These are phyloP conservation scores for Penicillium olsonii DNA, from an alignment of 2,329 filamentous ascomycete species.

Conservation along the genomic window DNA sequence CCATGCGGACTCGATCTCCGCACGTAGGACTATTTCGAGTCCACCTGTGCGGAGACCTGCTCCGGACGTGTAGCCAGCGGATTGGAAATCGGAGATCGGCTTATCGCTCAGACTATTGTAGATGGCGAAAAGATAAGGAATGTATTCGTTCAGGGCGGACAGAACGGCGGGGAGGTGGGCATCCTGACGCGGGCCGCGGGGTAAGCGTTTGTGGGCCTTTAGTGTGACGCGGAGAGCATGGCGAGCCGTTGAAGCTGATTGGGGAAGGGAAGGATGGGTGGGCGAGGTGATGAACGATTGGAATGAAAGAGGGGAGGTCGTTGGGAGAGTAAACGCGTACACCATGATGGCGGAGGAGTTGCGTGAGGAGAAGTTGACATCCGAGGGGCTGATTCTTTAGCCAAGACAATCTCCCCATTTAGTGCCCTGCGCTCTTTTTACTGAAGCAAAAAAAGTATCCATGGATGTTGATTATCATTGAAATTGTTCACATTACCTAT, in stretches of 20 bases:
- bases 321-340: conserved; percentile 83
- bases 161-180: conserved; percentile 71
- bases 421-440: neutral
- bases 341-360: conserved; percentile 64
- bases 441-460: too few relatives aligned
- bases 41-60: conserved; percentile 47
- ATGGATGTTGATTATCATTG: too few relatives aligned
- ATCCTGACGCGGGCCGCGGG: conserved; percentile 64
- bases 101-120: conserved; percentile 66
- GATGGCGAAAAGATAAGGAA: conserved; percentile 80
- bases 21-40: conserved; percentile 67
- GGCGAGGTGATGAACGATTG: conserved; percentile 73
- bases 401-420: neutral
- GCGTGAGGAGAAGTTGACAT: conserved; percentile 3
- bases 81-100: neutral
- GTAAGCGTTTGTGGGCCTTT: conserved; percentile 87
- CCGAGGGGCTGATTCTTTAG: conserved; percentile 7
- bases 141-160: conserved; percentile 70
- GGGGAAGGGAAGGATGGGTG: conserved; percentile 85
- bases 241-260: conserved; percentile 78
- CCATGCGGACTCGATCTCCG: conserved; percentile 74
- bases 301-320: conserved; percentile 84
- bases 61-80: neutral
- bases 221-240: conserved; percentile 79
- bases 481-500: too few relatives aligned